Base-by-base conservation (phyloP, 2,329 filamentous ascomycete species). In the Penicillium sp. region DNA sequence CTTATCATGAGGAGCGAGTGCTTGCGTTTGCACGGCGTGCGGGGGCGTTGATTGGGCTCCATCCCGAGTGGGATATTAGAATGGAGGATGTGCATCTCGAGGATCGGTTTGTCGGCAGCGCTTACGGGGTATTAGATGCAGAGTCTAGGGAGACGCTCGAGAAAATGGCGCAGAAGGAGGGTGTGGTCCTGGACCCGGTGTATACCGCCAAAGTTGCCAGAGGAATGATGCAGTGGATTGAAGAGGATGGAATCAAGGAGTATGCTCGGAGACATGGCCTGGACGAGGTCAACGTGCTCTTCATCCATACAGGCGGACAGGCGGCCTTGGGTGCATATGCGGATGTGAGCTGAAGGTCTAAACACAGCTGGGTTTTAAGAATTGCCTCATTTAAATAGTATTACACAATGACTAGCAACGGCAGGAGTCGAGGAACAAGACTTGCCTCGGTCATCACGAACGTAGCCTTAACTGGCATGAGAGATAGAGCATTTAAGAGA, bases 301-400 rank as follows among this genome's bases (percentile, higher is more conserved):
- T 66, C 25, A 58, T 66, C n/a, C 63, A 66, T 47, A 66, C 63
- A 2, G 63, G 63, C 7, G 63, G 63, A 4, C 63, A 65, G 41
- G 51, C 58, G 26, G 58, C 61, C 1, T 33, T 65, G n/a, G 48
- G 54, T 28, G 36, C 29, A 19, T 39, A 39, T 15, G 36, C 36
- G 4, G 35, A 38, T 25, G 15, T 26, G n/a, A 25, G 16, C 4
- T 28, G 11, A 21, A n/a, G 11, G 33, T 17, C 16, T 17, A n/a
- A n/a, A n/a, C n/a, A n/a, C n/a, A n/a, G n/a, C n/a, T n/a, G 18
- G 23, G 34, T 19, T 15, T 30, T 34, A 48, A 40, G 10, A 38
- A 43, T 37, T 39, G 45, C 50, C 54, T 36, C 33, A 51, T 56
- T 57, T 43, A 47, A 51, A 41, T 61, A 59, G 51, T 59, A 56